Evolutionary conservation across 345 rosid genomes (phyloP), one percentile per base, ranked within the genome.

Genomic region (Aurinia saxatilis): DNA sequence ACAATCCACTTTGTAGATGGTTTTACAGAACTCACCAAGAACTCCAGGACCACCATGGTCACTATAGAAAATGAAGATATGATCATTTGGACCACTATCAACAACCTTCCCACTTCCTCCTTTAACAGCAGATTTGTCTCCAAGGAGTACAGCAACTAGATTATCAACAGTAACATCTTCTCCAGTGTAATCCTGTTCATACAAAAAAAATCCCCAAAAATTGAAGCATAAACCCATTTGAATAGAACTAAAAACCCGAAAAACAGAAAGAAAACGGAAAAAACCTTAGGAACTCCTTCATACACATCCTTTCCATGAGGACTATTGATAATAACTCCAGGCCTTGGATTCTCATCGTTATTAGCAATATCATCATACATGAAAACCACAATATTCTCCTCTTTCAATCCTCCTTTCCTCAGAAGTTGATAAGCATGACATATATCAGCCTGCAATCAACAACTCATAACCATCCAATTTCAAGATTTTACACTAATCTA

Each of bases 31-130:
- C 97, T 76, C 50, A 95, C 99, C 97, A 11, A 95, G 86, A 55
- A 88, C 86, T 30, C 96, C 96, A 19, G 99, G 95, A 71, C 97
- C 96, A 5, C 97, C 99, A 71, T 95, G 97, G 66, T 88, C 97
- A 8, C 86, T 60, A 33, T 90, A 90, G 71, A 74, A 88, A 16
- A 90, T 77, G 79, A 95, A 95, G 59, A 95, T 88, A 74, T 84
- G 95, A 75, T 90, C 99, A 70, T 90, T 73, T 0, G 96, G 95
- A 60, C 96, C 91, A 54, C 90, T 95, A 70, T 90, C 89, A 19
- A 95, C 84, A 65, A 95, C 95, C 69, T 95, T 88, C 33, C 97
- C 91, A 21, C 95, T 90, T 19, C 97, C 99, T 16, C 97, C 99
- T 7, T 80, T 82, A 52, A 81, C 29, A 11, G 89, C 89, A 68